Evolutionary conservation across 179 eudicot species (phyloP), one percentile per base, ranked within the genome.

Genomic region (Spinacia oleracea): DNA sequence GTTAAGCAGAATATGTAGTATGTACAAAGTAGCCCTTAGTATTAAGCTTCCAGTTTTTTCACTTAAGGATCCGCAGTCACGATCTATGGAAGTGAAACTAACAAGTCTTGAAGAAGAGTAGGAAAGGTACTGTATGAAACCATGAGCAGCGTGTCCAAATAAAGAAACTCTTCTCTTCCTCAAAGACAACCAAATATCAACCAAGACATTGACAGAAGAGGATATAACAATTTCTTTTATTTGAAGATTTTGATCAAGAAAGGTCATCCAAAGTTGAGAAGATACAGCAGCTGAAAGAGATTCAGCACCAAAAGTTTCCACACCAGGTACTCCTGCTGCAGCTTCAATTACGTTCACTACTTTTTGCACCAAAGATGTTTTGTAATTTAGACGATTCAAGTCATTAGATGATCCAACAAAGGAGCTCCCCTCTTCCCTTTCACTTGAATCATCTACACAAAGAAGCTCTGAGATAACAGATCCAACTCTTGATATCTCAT

Each of bases 121-220:
- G 32, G 95, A 90, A 66, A 96, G 97, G 81, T 83, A 92, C 71
- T 90, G 87, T 67, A 90, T 80, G 74, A 89, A 96, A 79, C 92
- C 98, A 85, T 90, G 87, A 77, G 97, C 97, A 45, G 99, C 98
- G 75, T 86, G 93, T 82, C 98, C 99, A 88, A 91, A 96, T 56
- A 96, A 87, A 84, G 94, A 89, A 69, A 94, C 92, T 82, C 93
- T 86, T 88, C 97, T 94, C 85, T 79, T 87, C 84, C 99, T 91
- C 85, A 96, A 88, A 76, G 92, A 85, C 99, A 97, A 90, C 97
- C 98, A 96, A 74, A 94, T 83, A 80, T 90, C 90, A 74, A 89
- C 88, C 80, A 96, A 80, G 70, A 84, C 88, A 85, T 78, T 74
- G 81, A 96, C 83, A 65, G 84, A 80, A 72, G 89, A 80, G 72